Base-by-base conservation (phyloP, 441 rosid genomes). In the Brassica balearica region DNA sequence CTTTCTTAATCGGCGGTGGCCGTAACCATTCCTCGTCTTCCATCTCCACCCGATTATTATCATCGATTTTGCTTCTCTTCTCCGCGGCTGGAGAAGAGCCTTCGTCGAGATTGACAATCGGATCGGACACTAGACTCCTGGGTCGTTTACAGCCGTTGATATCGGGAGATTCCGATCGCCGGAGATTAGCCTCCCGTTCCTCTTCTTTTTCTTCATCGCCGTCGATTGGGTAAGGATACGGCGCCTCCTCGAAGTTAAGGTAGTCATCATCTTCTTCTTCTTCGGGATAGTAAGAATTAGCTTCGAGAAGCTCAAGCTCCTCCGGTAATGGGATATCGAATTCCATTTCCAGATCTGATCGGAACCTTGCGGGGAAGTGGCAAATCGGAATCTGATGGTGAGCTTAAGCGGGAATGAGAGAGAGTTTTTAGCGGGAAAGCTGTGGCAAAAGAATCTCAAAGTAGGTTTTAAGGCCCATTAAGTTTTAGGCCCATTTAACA, bases 291-390 rank as follows among this genome's bases (percentile, higher is more conserved):
- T 66, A 75, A 43, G 88, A 87, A 80, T 96, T 82, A 48, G 92
- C 89, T 85, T 92, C 99, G 12, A 94, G 95, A 82, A 90, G 86
- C 85, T 96, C 97, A 76, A 96, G 96, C 89, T 96, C 99, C 70
- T 91, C 97, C 2, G 93, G 90, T 1, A 79, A 82, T 22, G 97
- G 98, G 20, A 91, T 88, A 78, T 93, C 96, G 87, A 88, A 83
- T 55, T 86, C 88, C 87, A 86, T 80, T 14, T 15, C 58, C 72
- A 0, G 36, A 29, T 60, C 1, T 32, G 71, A 67, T 38, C 14
- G n/a, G 25, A 6, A 17, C 20, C 23, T 55, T 17, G 1, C 6
- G 25, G 12, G 36, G 14, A 72, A 71, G 61, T 59, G 61, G 46
- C 41, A 68, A 22, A 55, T 69, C 71, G 62, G 79, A 79, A 69